Evolutionary conservation across 2,329 filamentous ascomycete genomes (phyloP).

Genomic region (Aureobasidium pullulans): DNA sequence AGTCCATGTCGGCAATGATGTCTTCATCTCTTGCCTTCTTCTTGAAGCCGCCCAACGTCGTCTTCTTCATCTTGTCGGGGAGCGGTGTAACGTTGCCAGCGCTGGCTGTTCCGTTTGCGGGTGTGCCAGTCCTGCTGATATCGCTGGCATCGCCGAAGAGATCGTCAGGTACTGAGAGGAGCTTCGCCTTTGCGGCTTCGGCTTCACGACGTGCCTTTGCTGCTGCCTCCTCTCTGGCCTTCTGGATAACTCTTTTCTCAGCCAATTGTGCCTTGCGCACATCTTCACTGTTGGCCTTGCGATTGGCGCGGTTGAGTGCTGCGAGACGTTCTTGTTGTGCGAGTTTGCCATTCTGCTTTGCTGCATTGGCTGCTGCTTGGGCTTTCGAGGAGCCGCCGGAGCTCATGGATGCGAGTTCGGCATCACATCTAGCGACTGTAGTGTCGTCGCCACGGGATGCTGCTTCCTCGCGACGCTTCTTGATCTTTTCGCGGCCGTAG

Average conservation of each 20-base stretch:
- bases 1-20: conserved; percentile 74
- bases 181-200: conserved; percentile 23
- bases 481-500: conserved; percentile 60
- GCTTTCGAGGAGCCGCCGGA: conserved; percentile 47
- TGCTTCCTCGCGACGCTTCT: conserved; percentile 60
- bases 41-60: conserved; percentile 35
- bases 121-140: conserved; percentile 41
- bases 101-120: conserved; percentile 39
- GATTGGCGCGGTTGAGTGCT: conserved; percentile 75
- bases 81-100: conserved; percentile 16
- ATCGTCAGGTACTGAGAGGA: conserved; percentile 32
- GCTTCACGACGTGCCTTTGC: conserved; percentile 39
- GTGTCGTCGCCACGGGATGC: conserved; percentile 56
- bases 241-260: conserved; percentile 46
- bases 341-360: conserved; percentile 41
- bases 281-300: conserved; percentile 74
- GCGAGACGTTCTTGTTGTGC: conserved; percentile 76
- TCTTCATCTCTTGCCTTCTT: conserved; percentile 83
- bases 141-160: conserved; percentile 40
- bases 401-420: conserved; percentile 48
- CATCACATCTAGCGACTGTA: conserved; percentile 41
- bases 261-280: conserved; percentile 85
- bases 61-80: conserved; percentile 43
- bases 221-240: conserved; percentile 50
- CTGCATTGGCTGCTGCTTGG: conserved; percentile 41